These are phyloP conservation scores for Amanita brunnescens DNA, from an alignment of 768 basidiomycete species.

Conservation along the genomic window DNA sequence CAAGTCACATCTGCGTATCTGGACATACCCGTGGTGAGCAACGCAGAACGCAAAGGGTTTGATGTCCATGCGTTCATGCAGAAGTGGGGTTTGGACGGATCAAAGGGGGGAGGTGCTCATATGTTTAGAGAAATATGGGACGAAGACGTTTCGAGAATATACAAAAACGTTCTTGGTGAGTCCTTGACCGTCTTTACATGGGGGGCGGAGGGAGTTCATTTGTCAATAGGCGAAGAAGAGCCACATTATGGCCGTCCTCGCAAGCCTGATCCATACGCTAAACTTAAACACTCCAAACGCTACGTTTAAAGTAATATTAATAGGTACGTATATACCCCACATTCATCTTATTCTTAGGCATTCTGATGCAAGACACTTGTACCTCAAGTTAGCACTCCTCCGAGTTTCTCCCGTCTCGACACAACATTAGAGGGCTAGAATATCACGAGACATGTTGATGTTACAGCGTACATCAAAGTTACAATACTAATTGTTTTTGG, in stretches of 20 bases:
- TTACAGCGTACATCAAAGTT: too few relatives aligned
- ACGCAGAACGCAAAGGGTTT: slow-evolving; percentile 48
- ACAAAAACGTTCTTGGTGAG: slow-evolving; percentile 60
- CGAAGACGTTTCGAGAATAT: slow-evolving; percentile 51
- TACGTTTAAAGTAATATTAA: slow-evolving; percentile 26
- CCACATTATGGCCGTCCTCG: slow-evolving; percentile 47
- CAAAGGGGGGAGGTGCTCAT: slow-evolving; percentile 61
- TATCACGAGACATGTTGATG: too few relatives aligned
- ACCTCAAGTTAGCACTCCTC: background rate
- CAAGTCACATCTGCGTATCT: slow-evolving; percentile 28
- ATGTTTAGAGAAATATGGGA: slow-evolving; percentile 84
- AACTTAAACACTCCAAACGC: slow-evolving; percentile 39
- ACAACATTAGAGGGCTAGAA: too few relatives aligned
- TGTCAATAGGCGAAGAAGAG: slow-evolving; percentile 32
- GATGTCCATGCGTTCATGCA: slow-evolving; percentile 55
- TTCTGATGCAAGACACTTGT: background rate
- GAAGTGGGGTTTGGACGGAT: slow-evolving; percentile 43
- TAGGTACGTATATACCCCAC: background rate
- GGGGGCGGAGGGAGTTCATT: slow-evolving; percentile 2
- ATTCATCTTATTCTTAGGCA: background rate
- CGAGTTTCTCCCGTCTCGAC: background rate
- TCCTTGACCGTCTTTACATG: slow-evolving; percentile 15
- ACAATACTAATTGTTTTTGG: too few relatives aligned
- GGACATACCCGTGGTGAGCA: slow-evolving; percentile 38
- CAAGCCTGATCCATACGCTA: slow-evolving; percentile 48